A percentile compares a stretch with the other conserved stretches of the same genome.
phyloP scores from a whole-genome alignment of 140 eudicot species.

The Ambrosia hybrid region DNA sequence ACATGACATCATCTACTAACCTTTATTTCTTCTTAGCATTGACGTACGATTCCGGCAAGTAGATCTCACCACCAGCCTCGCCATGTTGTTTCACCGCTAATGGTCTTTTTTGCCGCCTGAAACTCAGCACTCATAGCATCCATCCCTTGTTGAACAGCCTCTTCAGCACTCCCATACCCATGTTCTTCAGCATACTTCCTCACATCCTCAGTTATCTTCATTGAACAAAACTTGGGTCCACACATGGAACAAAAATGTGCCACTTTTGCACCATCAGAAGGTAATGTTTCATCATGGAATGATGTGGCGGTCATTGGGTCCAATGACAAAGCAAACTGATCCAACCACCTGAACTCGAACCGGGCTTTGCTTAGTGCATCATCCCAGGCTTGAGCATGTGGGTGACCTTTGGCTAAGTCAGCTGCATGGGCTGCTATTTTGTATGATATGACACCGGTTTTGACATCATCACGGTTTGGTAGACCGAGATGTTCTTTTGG shows the following conservation, averaged over 20 bases:
- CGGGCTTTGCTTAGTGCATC: constrained; percentile 96
- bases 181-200: constrained; percentile 97
- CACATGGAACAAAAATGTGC: constrained; percentile 99
- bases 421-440: constrained; percentile 99
- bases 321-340: constrained; percentile 90
- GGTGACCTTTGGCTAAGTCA: constrained; percentile 88
- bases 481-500: constrained; percentile 97
- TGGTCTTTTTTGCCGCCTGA: constrained; percentile 85
- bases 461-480: constrained; percentile 96
- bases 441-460: constrained; percentile 88
- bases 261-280: constrained; percentile 95
- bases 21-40: constrained; percentile 58
- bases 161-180: constrained; percentile 97
- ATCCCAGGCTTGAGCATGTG: constrained; percentile 92
- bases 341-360: constrained; percentile 96
- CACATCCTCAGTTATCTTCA: constrained; percentile 98
- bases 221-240: constrained; percentile 97
- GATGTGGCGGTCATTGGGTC: constrained; percentile 97
- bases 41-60: constrained; percentile 75
- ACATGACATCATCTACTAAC: constrained; percentile 33
- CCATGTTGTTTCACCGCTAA: constrained; percentile 98
- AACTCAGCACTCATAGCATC: constrained; percentile 96
- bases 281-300: constrained; percentile 91
- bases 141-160: constrained; percentile 87
- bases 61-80: constrained; percentile 93